Conservation (phyloP, 257 asterid genomes). For the Scutellaria galericulata region DNA sequence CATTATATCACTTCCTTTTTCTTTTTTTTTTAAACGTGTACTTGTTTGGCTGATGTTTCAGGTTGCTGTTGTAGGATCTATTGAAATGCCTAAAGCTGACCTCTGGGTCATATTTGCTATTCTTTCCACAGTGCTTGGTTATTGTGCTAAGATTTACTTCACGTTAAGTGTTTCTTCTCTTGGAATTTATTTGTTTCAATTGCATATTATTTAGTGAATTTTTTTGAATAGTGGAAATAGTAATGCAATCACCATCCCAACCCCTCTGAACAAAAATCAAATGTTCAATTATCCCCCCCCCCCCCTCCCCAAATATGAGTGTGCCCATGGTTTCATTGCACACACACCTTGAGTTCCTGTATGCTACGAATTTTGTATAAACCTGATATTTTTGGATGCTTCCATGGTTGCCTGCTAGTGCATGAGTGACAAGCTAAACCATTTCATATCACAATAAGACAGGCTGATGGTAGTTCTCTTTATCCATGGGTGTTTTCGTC, state of each 20-base stretch:
- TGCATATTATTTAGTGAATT: slow-evolving; percentile 9
- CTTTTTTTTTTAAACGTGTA: not conserved
- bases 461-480: slow-evolving; percentile 15
- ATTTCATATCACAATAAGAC: not conserved
- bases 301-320: not conserved
- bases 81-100: slow-evolving; percentile 98
- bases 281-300: not conserved
- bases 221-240: not conserved
- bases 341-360: slow-evolving; percentile 5
- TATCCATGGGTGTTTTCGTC: not conserved
- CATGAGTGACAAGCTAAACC: slow-evolving; percentile 20
- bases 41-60: slow-evolving; percentile 45
- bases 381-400: slow-evolving; percentile 4
- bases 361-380: slow-evolving; percentile 16
- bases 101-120: slow-evolving; percentile 94
- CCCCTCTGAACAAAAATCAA: not conserved
- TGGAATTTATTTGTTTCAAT: slow-evolving; percentile 14
- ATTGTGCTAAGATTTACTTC: slow-evolving; percentile 95
- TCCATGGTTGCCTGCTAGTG: slow-evolving; percentile 18
- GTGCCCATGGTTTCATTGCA: slow-evolving; percentile 16
- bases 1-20: not conserved
- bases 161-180: slow-evolving; percentile 63
- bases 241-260: no score
- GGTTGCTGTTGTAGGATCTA: slow-evolving; percentile 96
- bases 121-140: slow-evolving; percentile 93